Base-by-base conservation (phyloP, 257 asterid species). In the Solanum peruvianum region DNA sequence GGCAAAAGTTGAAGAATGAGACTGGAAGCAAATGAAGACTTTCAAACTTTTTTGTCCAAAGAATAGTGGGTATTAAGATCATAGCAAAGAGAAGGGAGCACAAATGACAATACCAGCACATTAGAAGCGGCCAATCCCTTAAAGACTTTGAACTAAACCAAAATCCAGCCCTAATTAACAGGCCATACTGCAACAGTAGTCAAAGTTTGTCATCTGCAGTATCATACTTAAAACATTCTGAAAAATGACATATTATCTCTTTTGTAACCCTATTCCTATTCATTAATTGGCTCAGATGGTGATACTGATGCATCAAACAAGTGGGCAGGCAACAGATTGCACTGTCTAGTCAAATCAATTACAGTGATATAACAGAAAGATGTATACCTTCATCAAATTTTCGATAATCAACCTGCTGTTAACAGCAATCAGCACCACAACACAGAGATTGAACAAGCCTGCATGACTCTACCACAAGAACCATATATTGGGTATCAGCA, bases 341-440 rank as follows among this genome's bases (percentile, higher is more conserved):
- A 78, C 35, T 47, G 41, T n/a, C 80, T 25, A 78, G 60, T 78
- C 71, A 69, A 85, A 70, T 85, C 44, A 16, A 88, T 83, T 85
- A 60, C 47, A 47, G 33, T 37, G 56, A 33, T 23, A 16, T 44
- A 56, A 85, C 41, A 67, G 62, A 39, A 84, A 66, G 33, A 85
- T 35, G 76, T 94, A 49, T 83, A 96, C 99, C 99, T 97, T 97
- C 98, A 97, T 96, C 93, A 97, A 89, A 89, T 97, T 97, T 86
- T 97, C 99, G 80, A 97, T 95, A 84, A 97, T 96, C 88, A 97
- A 98, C 91, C 99, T 93, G 93, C 99, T 88, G 92, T 97, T 97
- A 90, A 97, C 98, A 82, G 99, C 98, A 87, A 97, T 96, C 89
- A 97, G 99, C 92, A 97, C 99, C 93, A 97, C 99, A 62, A 97